Base-by-base conservation (phyloP, 768 basidiomycete species). In the Lactifluus hygrophoroides region DNA sequence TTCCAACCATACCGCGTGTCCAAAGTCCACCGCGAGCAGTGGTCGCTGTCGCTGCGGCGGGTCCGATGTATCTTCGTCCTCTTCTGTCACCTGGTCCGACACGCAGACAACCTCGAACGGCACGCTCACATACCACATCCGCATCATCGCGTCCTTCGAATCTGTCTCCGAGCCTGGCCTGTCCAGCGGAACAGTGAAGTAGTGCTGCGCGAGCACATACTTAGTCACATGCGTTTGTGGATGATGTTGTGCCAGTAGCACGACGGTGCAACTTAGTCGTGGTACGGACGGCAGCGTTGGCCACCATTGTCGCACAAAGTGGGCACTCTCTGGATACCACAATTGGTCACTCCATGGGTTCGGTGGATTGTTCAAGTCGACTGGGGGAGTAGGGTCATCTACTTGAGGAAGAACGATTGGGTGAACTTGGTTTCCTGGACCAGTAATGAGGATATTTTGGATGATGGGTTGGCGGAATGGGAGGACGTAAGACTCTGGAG, bases 221-320 rank as follows among this genome's bases (percentile, higher is more conserved):
- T 78, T 73, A 43, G 79, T 84, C 3, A 75, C 74, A 58, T 84
- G 83, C 16, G 81, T 82, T 8, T 74, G 70, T n/a, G 74, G 77
- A 62, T 86, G 80, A 57, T 85, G 84, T 11, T 77, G 74, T 0
- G 84, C 81, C 3, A 87, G 77, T 1, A 88, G 75, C 21, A 87
- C 78, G 21, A 88, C 85, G 0, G 86, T 86, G 64, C 85, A 87
- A 69, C 85, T 86, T 9, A 86, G 76, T 25, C 81, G 75, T 1
- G 84, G 86, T 10, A 87, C 78, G 1, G 76, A 74, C 0, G 81
- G 76, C 3, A 88, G 70, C 3, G 79, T 81, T 1, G 86, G 86
- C 86, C 86, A 88, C 86, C 86, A 88, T 60, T 88, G 86, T 11
- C 86, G 80, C 5, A 88, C 85, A 59, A 88, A 88, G 70, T 88